phyloP scores from a whole-genome alignment of 164 flowering plant species.

The Dillenia turbinata region DNA sequence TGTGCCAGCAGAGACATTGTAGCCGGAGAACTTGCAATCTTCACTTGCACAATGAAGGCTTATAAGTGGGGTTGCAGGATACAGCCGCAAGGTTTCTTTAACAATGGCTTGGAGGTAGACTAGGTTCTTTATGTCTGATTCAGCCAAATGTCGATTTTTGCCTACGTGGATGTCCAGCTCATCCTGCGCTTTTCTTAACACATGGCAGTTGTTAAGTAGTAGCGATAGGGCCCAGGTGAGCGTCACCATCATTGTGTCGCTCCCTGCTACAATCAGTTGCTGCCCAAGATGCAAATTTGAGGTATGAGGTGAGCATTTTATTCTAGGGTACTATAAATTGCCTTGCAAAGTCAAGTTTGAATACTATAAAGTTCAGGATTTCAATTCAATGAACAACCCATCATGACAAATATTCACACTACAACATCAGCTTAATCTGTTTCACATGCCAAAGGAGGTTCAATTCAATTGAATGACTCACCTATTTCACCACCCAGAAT shows the following conservation, averaged over 20 bases:
- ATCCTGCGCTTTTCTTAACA: not conserved
- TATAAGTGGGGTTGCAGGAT: not conserved
- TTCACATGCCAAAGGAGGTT: too few species aligned
- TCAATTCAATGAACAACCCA: too few species aligned
- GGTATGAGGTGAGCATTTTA: too few species aligned
- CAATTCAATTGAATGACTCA: too few species aligned
- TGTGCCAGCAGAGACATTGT: not conserved
- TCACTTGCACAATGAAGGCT: not conserved
- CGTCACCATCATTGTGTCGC: not conserved
- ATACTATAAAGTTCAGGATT: too few species aligned
- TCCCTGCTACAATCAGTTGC: not conserved
- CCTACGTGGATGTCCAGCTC: not conserved
- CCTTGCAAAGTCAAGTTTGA: too few species aligned
- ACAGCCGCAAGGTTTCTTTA: too few species aligned
- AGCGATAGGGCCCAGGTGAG: not conserved
- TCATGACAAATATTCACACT: not conserved
- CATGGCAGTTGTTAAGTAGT: not conserved
- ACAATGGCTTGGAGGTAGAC: not conserved
- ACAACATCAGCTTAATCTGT: too few species aligned
- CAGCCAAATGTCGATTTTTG: not conserved
- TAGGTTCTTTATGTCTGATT: conserved; percentile 1
- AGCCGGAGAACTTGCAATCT: not conserved
- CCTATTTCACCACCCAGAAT: too few species aligned
- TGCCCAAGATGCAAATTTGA: not conserved
- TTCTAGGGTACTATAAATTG: too few species aligned